These are phyloP conservation scores for Sporormia fimetaria DNA, from an alignment of 495 filamentous ascomycete species.

Conservation along the genomic window DNA sequence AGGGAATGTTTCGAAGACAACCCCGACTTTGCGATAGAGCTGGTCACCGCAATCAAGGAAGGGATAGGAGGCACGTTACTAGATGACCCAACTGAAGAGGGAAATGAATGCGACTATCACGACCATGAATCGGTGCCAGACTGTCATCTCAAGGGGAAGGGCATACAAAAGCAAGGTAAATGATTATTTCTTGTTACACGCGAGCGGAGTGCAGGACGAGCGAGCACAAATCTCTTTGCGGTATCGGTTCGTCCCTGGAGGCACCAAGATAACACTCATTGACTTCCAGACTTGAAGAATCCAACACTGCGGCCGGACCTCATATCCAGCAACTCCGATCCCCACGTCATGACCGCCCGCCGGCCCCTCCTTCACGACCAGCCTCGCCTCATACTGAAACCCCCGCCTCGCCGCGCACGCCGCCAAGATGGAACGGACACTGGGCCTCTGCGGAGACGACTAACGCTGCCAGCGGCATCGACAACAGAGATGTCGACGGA, in stretches of 20 bases:
- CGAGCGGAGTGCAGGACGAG: too few species aligned
- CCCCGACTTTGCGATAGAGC: constrained; percentile 38
- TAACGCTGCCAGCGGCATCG: constrained; percentile 21
- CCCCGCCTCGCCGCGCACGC: constrained; percentile 17
- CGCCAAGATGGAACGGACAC: constrained; percentile 17
- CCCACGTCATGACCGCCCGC: constrained; percentile 7
- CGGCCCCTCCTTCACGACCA: constrained; percentile 19
- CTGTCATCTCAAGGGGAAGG: constrained; percentile 28
- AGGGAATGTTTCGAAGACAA: constrained; percentile 37
- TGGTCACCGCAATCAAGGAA: constrained; percentile 39
- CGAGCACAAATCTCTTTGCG: constrained; percentile 7
- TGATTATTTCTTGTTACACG: too few species aligned
- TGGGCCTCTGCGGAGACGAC: constrained; percentile 23
- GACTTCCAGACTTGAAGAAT: constrained; percentile 20
- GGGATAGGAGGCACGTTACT: constrained; percentile 37
- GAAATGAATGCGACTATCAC: constrained; percentile 36
- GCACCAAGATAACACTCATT: constrained; percentile 22
- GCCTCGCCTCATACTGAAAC: constrained; percentile 7
- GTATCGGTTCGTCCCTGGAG: constrained; percentile 14
- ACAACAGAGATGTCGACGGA: constrained; percentile 19
- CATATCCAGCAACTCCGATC: constrained; percentile 19
- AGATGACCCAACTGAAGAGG: constrained; percentile 37
- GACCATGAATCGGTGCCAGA: constrained; percentile 35
- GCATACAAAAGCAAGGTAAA: constrained; percentile 28
- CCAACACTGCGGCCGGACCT: constrained; percentile 11